Base-by-base conservation (phyloP, 345 rosid genomes). In the Leavenworthia alabamica region DNA sequence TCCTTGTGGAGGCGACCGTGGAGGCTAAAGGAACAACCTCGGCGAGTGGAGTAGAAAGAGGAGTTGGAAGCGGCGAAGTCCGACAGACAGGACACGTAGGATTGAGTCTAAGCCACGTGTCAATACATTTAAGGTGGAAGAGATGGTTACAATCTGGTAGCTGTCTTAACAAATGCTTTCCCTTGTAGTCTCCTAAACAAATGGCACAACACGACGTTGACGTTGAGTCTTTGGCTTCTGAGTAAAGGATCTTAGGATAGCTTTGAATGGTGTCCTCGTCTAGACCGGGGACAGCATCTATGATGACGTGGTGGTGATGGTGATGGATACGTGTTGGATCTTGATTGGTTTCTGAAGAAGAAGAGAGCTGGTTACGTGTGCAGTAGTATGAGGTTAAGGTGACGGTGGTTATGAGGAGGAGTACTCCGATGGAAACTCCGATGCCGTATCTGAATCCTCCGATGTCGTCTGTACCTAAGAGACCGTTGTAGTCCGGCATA, bases 11-110 rank as follows among this genome's bases (percentile, higher is more conserved):
- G 32, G 68, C 69, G 2, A 70, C 74, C 28, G 74, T n/a, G 60
- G 70, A 48, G 26, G 94, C 80, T 63, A 88, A 66, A 0, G 98
- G 90, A 57, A 78, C 88, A 36, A 84, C 85, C 78, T 86, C 97
- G 1, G 96, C 94, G 29, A 88, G 78, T 10, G 95, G 95, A 4
- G 90, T 86, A 0, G 87, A 44, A 0, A 79, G 68, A 5, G 94
- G 98, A n/a, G 98, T 79, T 3, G 96, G 90, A 48, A 88, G 40
- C 13, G 98, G 98, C 24, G 98, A 88, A 8, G 79, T 88, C 66
- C 98, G 39, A 33, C 96, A 91, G 2, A 88, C 78, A 0, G 96
- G 98, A 64, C 98, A 91, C 7, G 88, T 80, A 1, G 92, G 86
- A 46, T 88, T 89, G 44, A 78, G 53, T 29, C 88, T 48, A 59